Evolutionary conservation across 495 filamentous ascomycete species (phyloP), one percentile per base, ranked within the genome.

Genomic region (Penicillium macrosclerotiorum): DNA sequence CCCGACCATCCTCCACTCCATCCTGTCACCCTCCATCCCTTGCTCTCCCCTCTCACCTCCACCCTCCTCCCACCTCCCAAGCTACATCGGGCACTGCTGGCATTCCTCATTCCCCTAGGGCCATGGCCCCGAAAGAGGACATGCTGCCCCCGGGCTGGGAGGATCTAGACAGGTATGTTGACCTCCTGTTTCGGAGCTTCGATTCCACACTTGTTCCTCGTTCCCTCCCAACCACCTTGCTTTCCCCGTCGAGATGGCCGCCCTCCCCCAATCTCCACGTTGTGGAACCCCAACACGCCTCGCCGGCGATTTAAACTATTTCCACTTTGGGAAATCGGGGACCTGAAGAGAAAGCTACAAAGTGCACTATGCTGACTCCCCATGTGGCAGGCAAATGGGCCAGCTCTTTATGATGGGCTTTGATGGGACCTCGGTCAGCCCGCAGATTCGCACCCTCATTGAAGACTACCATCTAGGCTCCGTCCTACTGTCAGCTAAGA

Each of bases 381-480:
- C 49, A 54, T 43, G 22, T 46, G 41, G 32, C 49, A 75, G 72
- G 62, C 71, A 74, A 59, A 87, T 91, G 76, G 90, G 90, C 43
- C 89, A 95, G 76, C 81, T 94, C 67, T 84, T 95, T 69, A 92
- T 94, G 78, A 92, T 94, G 88, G 90, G 89, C 63, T 95, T 90
- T 73, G 89, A 95, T 76, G 89, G 89, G 45, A 91, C 89, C 34
- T 79, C 86, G 54, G 84, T 94, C 45, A 93, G 85, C 19, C 84
- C 85, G 36, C 86, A 90, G 67, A 93, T 95, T 54, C 83, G 82
- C 54, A 80, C 80, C 27, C 79, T 95, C 49, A 94, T 95, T 54
- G 82, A 89, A 60, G 77, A 92, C 49, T 86, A 94, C 55, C 85
- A 95, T 54, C 59, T 95, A 8, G 90, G 86, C 13, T 85, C 83